Evolutionary conservation across 2,329 filamentous ascomycete genomes (phyloP), one percentile per base, ranked within the genome.

Genomic region (Pezicula neosporulosa): DNA sequence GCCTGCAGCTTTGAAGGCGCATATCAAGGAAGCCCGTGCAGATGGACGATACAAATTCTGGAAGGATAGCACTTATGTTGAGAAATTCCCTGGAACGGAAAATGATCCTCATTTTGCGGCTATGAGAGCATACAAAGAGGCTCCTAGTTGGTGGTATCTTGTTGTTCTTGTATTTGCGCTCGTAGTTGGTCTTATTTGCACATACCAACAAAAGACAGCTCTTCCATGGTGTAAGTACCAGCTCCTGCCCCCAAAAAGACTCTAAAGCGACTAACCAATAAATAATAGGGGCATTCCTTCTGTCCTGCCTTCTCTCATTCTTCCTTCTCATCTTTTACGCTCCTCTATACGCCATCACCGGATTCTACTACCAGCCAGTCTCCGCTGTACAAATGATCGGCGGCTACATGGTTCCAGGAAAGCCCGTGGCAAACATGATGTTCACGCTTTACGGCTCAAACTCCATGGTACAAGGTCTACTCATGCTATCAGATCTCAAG

Each of bases 371-470:
- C 42, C 67, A 65, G 52, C 58, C 69, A 19, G 49, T 73, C 51
- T 66, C 67, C 4, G 65, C 72, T 33, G 66, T 70, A 10, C 72
- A 78, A 58, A 72, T 77, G 66, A 62, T 78, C 18, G 75, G 67
- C 12, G 76, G 73, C 4, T 76, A 76, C 46, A 60, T 78, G 39
- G 67, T 70, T 45, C 73, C 68, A 13, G 65, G 68, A 2, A 54
- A 63, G 36, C 66, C 67, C 0, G 43, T 74, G 4, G 69, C 70
- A 6, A 72, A 73, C 53, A 68, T 74, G 64, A 72, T 72, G 54
- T 75, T 75, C 21, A 36, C 47, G n/a, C 44, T 49, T 18, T 57
- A 47, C 9, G 61, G 60, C 4, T 66, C 62, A 54, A 70, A 71
- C 50, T 58, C 63, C 15, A 45, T 64, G 3, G 28, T 50, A 27